phyloP scores from a whole-genome alignment of 805 yeast species.

The Metschnikowia arizonensis region DNA sequence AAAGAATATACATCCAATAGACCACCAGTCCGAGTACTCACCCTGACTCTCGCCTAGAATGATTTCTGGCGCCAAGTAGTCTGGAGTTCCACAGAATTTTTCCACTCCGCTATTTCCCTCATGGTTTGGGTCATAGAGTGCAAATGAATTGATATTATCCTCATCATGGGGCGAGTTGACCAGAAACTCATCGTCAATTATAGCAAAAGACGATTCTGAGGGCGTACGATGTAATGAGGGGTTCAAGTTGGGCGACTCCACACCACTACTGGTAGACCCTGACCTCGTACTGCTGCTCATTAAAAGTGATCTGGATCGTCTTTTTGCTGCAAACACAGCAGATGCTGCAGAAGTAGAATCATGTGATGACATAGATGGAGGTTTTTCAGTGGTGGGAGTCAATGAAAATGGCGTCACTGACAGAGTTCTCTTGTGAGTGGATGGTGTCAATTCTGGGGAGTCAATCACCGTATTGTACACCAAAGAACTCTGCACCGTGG shows the following conservation, averaged over 20 bases:
- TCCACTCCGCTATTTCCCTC: constrained; percentile 41
- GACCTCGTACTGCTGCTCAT: constrained; percentile 18
- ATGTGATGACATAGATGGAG: constrained; percentile 10
- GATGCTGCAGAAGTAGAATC: constrained; percentile 12
- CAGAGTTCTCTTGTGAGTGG: constrained; percentile 30
- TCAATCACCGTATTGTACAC: constrained; percentile 15
- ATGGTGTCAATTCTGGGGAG: constrained; percentile 16
- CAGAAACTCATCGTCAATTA: constrained; percentile 44
- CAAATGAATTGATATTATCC: constrained; percentile 36
- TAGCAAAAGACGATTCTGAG: constrained; percentile 55
- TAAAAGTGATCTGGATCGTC: constrained; percentile 17
- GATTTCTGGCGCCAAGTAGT: constrained; percentile 95
- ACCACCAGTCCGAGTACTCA: constrained; percentile 97
- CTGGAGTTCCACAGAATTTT: constrained; percentile 94
- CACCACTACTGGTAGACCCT: constrained; percentile 38
- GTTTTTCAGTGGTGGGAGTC: constrained; percentile 26
- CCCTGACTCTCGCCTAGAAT: constrained; percentile 80
- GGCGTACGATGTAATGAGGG: constrained; percentile 47
- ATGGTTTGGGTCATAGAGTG: constrained; percentile 70
- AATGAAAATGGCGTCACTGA: constrained; percentile 45
- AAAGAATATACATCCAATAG: constrained; percentile 90
- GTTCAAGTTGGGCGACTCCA: constrained; percentile 46
- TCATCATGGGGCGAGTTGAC: constrained; percentile 26
- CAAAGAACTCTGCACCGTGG: constrained; percentile 24
- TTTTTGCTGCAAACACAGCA: constrained; percentile 12